These are phyloP conservation scores for Coprinellus micaceus DNA, from an alignment of 768 basidiomycete genomes.

Conservation along the genomic window DNA sequence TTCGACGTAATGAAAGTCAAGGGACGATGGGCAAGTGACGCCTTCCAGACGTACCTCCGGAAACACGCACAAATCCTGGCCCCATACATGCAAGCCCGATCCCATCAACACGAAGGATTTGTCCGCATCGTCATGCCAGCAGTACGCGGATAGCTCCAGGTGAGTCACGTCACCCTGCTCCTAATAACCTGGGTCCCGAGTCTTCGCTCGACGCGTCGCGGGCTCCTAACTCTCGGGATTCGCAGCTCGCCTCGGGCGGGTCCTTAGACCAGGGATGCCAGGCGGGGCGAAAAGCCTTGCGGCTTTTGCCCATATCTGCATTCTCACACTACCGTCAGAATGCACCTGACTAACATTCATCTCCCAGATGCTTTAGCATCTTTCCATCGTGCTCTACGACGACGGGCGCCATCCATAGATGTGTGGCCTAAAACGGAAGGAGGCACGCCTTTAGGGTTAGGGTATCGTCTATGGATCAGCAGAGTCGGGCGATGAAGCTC, in stretches of 20 bases:
- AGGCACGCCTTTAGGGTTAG: too few species aligned
- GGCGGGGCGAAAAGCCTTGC: conserved; percentile 1
- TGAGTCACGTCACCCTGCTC: neutral
- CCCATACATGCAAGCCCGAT: conserved; percentile 13
- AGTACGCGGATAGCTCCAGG: neutral
- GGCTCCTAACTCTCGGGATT: conserved; percentile 5
- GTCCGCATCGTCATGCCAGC: neutral
- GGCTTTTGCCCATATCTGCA: conserved; percentile 2
- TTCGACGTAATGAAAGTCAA: conserved; percentile 34
- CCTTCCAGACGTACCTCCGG: conserved; percentile 11
- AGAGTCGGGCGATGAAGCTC: neutral
- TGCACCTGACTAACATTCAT: too few species aligned
- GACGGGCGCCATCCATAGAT: too few species aligned
- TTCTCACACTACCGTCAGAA: too few species aligned
- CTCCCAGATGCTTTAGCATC: too few species aligned
- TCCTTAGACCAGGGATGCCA: neutral
- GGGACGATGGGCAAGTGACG: conserved; percentile 23
- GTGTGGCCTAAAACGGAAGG: too few species aligned
- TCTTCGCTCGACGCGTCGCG: conserved; percentile 8
- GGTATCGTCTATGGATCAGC: too few species aligned
- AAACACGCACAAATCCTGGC: conserved; percentile 17
- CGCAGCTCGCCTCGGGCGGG: conserved; percentile 3
- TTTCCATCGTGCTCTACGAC: too few species aligned
- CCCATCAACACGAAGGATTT: neutral
- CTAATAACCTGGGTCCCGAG: neutral